Conservation (phyloP, 2,329 filamentous ascomycete species). For the Exophiala sideris region DNA sequence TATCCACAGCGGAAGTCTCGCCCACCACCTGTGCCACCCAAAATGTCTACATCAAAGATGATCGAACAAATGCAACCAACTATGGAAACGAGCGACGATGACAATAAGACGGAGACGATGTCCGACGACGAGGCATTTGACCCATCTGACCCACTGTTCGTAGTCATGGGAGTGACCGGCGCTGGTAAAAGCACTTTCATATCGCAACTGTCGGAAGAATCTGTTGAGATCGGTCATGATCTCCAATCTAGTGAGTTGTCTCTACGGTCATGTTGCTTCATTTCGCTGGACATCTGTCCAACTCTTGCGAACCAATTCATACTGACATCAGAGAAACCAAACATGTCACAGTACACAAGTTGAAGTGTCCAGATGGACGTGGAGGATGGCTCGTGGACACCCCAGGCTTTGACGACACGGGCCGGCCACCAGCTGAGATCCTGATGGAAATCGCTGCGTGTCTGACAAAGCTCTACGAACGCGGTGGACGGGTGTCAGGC, state of each 20-base stretch:
- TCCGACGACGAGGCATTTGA: background rate
- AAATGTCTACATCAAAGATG: no score
- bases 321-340: background rate
- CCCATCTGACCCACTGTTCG: background rate
- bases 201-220: no score
- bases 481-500: constrained; percentile 3
- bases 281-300: no score
- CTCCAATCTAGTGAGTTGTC: no score
- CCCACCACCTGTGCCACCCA: no score
- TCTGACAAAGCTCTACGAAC: constrained; percentile 5
- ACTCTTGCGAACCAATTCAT: background rate
- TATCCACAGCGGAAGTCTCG: no score
- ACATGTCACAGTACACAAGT: background rate
- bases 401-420: constrained; percentile 22
- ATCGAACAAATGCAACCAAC: no score
- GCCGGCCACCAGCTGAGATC: constrained; percentile 6
- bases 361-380: background rate
- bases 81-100: no score
- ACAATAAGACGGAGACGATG: background rate
- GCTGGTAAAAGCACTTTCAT: constrained; percentile 21
- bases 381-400: constrained; percentile 16
- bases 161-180: constrained; percentile 17
- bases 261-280: no score
- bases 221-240: no score
- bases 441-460: constrained; percentile 14